Base-by-base conservation (phyloP, 108 stramenopile genomes). In the Fragilaria crotonensis region DNA sequence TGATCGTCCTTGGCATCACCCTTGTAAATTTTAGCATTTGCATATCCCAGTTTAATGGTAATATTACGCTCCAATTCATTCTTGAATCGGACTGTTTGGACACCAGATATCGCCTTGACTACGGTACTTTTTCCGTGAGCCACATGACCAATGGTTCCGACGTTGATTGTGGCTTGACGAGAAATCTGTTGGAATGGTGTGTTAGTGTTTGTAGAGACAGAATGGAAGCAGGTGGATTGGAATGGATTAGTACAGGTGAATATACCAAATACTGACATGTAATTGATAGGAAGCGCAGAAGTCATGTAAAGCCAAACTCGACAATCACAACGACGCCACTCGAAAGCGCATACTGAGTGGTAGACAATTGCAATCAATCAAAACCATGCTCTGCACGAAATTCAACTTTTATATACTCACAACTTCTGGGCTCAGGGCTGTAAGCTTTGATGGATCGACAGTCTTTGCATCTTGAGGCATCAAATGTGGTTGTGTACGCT, bases 1-100 rank as follows among this genome's bases (percentile, higher is more conserved):
- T 77, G 80, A 0, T 60, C 76, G 5, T 64, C 73, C 46, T 81
- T 71, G 50, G 64, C 72, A 47, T 77, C 80, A 27, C 92, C 94
- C 75, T 98, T 96, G 85, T 95, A 99, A 60, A 99, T 94, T 72
- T 99, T 99, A 33, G 99, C 99, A 68, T 99, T 99, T 69, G 99
- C 99, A 67, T 98, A 99, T 57, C 99, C 97, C 52, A 98, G 71
- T 70, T 98, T 99, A 83, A 99, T 99, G 67, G 99, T 99, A 75
- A 99, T 99, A 83, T 99, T 99, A 44, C 97, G 92, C 57, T 93
- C 96, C 67, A 99, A 65, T 75, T 99, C 99, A 59, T 95, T 96
- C 93, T 99, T 98, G 83, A 98, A 98, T 27, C 96, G 95, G 45
- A 99, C 97, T n/a, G 99, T 99, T 72, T 94, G 92, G 20, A 99